phyloP scores from a whole-genome alignment of 2,329 filamentous ascomycete species.

The Didymella glomerata region DNA sequence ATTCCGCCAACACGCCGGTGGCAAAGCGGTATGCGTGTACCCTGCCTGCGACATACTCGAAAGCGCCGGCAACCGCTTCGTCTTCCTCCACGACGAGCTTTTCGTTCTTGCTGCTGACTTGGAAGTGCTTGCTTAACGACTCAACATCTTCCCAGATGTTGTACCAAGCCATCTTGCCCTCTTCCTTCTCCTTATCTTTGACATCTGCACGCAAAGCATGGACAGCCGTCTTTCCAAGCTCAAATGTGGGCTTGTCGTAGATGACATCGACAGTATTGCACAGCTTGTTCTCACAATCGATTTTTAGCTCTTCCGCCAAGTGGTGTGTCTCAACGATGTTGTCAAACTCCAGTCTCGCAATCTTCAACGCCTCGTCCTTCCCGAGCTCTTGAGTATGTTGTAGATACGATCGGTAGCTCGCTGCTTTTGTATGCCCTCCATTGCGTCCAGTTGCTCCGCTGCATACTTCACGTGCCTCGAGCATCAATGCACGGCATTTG shows the following conservation, averaged over 20 bases:
- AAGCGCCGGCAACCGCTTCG: slow-evolving; percentile 40
- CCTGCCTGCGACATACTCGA: slow-evolving; percentile 45
- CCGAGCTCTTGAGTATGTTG: slow-evolving; percentile 59
- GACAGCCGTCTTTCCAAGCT: slow-evolving; percentile 39
- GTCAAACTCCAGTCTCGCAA: slow-evolving; percentile 52
- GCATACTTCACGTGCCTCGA: slow-evolving; percentile 52
- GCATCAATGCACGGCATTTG: slow-evolving; percentile 43
- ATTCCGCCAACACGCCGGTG: slow-evolving; percentile 37
- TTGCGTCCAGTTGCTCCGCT: slow-evolving; percentile 55
- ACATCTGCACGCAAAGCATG: slow-evolving; percentile 33
- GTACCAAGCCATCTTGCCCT: slow-evolving; percentile 43
- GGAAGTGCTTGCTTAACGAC: slow-evolving; percentile 30
- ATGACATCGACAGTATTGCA: slow-evolving; percentile 67
- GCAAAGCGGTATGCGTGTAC: slow-evolving; percentile 47
- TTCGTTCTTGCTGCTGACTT: slow-evolving; percentile 26
- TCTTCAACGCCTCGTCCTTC: slow-evolving; percentile 57
- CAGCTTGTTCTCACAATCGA: slow-evolving; percentile 56
- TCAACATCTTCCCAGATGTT: slow-evolving; percentile 28
- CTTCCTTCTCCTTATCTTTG: slow-evolving; percentile 33
- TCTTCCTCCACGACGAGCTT: slow-evolving; percentile 26
- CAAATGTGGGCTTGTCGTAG: slow-evolving; percentile 56
- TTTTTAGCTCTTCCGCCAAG: slow-evolving; percentile 59
- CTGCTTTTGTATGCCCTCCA: slow-evolving; percentile 61
- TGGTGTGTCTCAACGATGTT: slow-evolving; percentile 64
- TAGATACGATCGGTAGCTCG: slow-evolving; percentile 61